phyloP scores from a whole-genome alignment of 129 eudicot genomes.

The Chrysanthemum lavandulifolium region DNA sequence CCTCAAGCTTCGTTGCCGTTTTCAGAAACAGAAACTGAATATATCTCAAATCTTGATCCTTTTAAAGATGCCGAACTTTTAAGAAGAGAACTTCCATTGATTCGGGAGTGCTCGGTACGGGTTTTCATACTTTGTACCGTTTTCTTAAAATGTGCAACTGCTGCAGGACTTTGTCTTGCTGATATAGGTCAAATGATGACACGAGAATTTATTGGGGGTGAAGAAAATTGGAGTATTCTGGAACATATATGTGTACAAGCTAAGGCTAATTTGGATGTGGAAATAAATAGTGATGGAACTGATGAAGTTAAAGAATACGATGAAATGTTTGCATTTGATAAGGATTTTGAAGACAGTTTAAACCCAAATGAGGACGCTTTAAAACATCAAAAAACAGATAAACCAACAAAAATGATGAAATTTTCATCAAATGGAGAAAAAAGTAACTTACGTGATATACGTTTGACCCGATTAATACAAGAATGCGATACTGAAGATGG shows the following conservation, averaged over 20 bases:
- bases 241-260: constrained; percentile 66
- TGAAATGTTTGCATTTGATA: constrained; percentile 55
- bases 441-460: constrained; percentile 29
- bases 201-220: constrained; percentile 71
- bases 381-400: constrained; percentile 25
- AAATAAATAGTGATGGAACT: constrained; percentile 18
- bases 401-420: constrained; percentile 48
- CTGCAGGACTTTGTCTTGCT: constrained; percentile 75
- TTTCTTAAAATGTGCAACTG: constrained; percentile 72
- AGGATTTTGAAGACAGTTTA: constrained; percentile 36
- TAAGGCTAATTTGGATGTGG: constrained; percentile 33
- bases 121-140: constrained; percentile 78
- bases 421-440: constrained; percentile 30
- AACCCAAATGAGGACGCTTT: constrained; percentile 20
- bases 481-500: constrained; percentile 32
- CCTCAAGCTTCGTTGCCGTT: constrained; percentile 92
- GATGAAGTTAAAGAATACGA: constrained; percentile 38
- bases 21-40: constrained; percentile 72
- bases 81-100: constrained; percentile 62
- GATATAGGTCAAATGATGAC: constrained; percentile 98
- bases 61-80: constrained; percentile 77
- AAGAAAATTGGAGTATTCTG: constrained; percentile 68
- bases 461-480: constrained; percentile 22
- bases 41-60: constrained; percentile 75
- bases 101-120: constrained; percentile 82